Evolutionary conservation across 768 basidiomycete species (phyloP), one percentile per base, ranked within the genome.

Genomic region (Mycena venus): DNA sequence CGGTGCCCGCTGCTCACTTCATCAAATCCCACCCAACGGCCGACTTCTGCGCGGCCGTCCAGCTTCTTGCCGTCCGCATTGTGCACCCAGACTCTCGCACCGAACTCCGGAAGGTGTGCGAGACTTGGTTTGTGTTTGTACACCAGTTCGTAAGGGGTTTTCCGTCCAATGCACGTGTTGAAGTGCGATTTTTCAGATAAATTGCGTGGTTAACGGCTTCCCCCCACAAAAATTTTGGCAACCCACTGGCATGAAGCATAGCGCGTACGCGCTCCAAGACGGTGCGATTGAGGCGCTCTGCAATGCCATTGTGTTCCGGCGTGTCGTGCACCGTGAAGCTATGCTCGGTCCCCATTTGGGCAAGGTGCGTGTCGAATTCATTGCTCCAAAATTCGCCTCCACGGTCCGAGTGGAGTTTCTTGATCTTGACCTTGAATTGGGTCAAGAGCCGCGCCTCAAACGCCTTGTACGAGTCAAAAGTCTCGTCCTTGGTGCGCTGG

Each of bases 251-350:
- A 59, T 80, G 78, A 0, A 82, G 75, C 79, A 86, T 79, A 0
- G 86, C 84, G 1, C 79, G 74, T 11, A 81, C 79, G 14, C 78
- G 74, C 31, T 86, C 82, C 6, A 82, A 12, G 1, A 84, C 38
- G 0, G 78, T 82, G 2, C 83, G 73, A 40, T 84, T 87, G 27
- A 82, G 78, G 3, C 81, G 74, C 70, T 88, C 85, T 0, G 85
- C 83, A 14, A 87, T 69, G 17, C 86, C 83, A 68, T 86, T 86
- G 72, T 86, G 81, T 42, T 85, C 77, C 2, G 83, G 83, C 0
- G 76, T 80, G 42, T 81, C 70, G 14, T 79, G 82, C 1, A 78
- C 77, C 25, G 81, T 83, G n/a, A n/a, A n/a, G n/a, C n/a, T n/a
- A n/a, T n/a, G n/a, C n/a, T n/a, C n/a, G n/a, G n/a, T n/a, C n/a